These are phyloP conservation scores for Parietaria judaica DNA, from an alignment of 306 rosid genomes.

Conservation along the genomic window DNA sequence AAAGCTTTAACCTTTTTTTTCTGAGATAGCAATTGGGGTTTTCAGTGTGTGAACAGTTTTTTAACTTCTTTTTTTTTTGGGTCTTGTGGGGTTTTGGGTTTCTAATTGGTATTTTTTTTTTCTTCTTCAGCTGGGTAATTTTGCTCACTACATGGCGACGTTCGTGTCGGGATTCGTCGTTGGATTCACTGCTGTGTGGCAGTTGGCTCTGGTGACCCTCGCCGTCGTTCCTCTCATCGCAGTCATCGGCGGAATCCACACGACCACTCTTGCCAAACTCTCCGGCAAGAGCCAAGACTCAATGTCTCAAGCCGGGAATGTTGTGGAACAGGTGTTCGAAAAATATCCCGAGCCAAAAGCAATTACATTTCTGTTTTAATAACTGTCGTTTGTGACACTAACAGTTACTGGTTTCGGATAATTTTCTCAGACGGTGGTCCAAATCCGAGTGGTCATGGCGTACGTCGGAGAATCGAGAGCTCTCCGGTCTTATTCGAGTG, in stretches of 20 bases:
- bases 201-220: constrained; percentile 84
- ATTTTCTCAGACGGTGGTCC: constrained; percentile 67
- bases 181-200: constrained; percentile 98
- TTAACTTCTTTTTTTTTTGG: not conserved
- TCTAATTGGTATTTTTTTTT: constrained; percentile 12
- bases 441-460: constrained; percentile 79
- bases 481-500: constrained; percentile 56
- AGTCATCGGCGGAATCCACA: constrained; percentile 78
- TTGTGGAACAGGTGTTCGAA: constrained; percentile 67
- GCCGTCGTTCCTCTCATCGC: constrained; percentile 96
- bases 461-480: constrained; percentile 81
- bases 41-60: no score
- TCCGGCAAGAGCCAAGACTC: constrained; percentile 83
- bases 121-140: constrained; percentile 70
- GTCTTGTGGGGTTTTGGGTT: not conserved
- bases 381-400: not conserved
- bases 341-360: no score
- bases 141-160: constrained; percentile 94
- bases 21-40: no score
- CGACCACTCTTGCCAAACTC: constrained; percentile 74
- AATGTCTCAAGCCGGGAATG: constrained; percentile 90
- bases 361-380: no score
- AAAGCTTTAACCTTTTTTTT: no score
- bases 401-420: constrained; percentile 21
- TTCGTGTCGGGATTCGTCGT: constrained; percentile 93